These are phyloP conservation scores for Imleria badia DNA, from an alignment of 768 basidiomycete genomes.

Conservation along the genomic window DNA sequence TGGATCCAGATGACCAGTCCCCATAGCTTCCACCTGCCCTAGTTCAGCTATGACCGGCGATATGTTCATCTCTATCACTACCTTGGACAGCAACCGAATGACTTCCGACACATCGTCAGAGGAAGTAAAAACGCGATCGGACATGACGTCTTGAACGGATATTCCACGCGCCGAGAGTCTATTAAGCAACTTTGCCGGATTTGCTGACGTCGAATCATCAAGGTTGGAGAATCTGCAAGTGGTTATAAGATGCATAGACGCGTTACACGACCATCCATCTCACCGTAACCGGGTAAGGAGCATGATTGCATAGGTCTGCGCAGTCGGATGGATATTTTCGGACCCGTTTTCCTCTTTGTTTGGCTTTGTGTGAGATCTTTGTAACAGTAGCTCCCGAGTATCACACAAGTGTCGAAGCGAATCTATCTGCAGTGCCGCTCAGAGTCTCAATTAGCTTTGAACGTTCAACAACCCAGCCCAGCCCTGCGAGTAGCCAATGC, in stretches of 20 bases:
- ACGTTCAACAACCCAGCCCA: too few species aligned
- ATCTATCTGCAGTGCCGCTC: too few species aligned
- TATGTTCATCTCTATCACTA: constrained; percentile 58
- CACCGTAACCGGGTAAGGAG: constrained; percentile 58
- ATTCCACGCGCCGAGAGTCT: constrained; percentile 51
- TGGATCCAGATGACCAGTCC: constrained; percentile 39
- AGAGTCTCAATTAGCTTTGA: too few species aligned
- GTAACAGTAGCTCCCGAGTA: too few species aligned
- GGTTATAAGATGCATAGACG: constrained; percentile 12
- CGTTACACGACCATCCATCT: constrained; percentile 14
- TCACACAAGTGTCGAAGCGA: too few species aligned
- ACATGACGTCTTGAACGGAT: constrained; percentile 49
- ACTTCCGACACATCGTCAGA: constrained; percentile 56
- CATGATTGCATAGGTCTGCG: constrained; percentile 69
- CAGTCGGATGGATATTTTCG: constrained; percentile 50
- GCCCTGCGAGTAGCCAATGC: too few species aligned
- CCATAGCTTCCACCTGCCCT: constrained; percentile 51
- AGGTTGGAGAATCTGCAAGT: constrained; percentile 39
- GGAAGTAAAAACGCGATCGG: constrained; percentile 54
- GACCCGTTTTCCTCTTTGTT: constrained; percentile 45
- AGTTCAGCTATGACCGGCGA: constrained; percentile 53
- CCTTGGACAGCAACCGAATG: constrained; percentile 55
- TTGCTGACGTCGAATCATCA: constrained; percentile 13
- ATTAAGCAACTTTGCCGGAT: constrained; percentile 38
- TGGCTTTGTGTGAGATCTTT: too few species aligned